phyloP scores from a whole-genome alignment of 1,284 basidiomycete genomes.

The Irpex sp. region DNA sequence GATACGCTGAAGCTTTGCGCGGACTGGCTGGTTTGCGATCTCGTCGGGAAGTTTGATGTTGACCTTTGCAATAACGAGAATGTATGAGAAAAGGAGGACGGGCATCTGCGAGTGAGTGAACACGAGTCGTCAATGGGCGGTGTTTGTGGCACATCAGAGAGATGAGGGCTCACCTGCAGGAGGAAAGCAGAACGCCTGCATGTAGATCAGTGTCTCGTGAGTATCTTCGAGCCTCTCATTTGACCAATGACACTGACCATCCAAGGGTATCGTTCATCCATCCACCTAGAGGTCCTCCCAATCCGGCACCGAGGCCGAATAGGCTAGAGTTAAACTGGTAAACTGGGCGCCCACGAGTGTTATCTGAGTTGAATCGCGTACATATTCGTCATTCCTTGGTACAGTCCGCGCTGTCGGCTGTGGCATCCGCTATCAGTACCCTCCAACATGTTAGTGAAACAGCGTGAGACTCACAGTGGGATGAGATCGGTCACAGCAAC shows the following conservation, averaged over 20 bases:
- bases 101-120: conserved; percentile 52
- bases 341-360: conserved; percentile 9
- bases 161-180: conserved; percentile 47
- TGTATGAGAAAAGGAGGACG: conserved; percentile 64
- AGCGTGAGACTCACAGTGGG: conserved; percentile 57
- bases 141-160: conserved; percentile 14
- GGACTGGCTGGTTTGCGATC: conserved; percentile 52
- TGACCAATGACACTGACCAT: conserved; percentile 52
- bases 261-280: conserved; percentile 82
- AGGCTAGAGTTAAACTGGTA: conserved; percentile 40
- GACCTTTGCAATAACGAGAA: conserved; percentile 71
- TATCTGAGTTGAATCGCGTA: conserved; percentile 31
- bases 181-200: conserved; percentile 65
- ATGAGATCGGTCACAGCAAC: conserved; percentile 78
- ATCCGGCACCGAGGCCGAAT: conserved; percentile 72
- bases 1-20: conserved; percentile 71
- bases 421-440: conserved; percentile 11
- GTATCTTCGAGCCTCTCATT: neutral
- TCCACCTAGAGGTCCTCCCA: conserved; percentile 90
- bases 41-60: conserved; percentile 62
- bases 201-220: conserved; percentile 10
- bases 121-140: conserved; percentile 14
- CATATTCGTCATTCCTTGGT: conserved; percentile 89
- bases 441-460: neutral
- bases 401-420: conserved; percentile 62